A percentile compares a stretch with the other conserved stretches of the same genome.
Conservation (phyloP, 257 asterid species). For the Handroanthus guayacan region DNA sequence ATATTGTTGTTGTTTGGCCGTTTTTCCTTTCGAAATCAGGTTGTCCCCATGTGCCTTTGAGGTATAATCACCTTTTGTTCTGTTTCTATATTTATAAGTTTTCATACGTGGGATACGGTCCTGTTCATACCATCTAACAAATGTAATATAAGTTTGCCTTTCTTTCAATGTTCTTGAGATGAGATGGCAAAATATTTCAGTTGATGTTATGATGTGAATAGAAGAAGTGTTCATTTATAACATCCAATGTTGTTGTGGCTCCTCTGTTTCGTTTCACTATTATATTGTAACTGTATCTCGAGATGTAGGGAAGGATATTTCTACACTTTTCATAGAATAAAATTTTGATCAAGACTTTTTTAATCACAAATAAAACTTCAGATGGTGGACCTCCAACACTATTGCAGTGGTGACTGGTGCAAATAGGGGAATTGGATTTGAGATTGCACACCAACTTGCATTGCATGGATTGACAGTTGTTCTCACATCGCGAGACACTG, state of each 20-base stretch:
- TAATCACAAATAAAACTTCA: constrained; percentile 32
- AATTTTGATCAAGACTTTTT: not conserved
- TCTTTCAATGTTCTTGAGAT: constrained; percentile 1
- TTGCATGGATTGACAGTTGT: constrained; percentile 77
- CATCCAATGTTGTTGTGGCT: not conserved
- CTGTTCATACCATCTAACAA: not conserved
- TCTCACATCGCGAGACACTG: constrained; percentile 86
- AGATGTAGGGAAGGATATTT: not conserved
- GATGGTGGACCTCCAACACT: constrained; percentile 92
- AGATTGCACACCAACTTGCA: constrained; percentile 82
- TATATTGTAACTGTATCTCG: not conserved
- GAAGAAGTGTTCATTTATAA: not conserved
- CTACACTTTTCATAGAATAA: not conserved
- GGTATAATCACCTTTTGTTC: not conserved
- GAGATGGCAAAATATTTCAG: not conserved
- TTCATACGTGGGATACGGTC: not conserved
- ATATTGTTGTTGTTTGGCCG: not conserved
- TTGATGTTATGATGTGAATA: not conserved
- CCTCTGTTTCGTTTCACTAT: not conserved
- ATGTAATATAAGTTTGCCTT: not conserved
- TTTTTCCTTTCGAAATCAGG: not conserved
- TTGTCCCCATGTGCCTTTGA: not conserved
- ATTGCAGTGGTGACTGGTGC: constrained; percentile 94
- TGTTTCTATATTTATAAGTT: no score
- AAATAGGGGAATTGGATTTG: constrained; percentile 95